phyloP scores from a whole-genome alignment of 2,329 filamentous ascomycete species.

The Fusarium sp. region DNA sequence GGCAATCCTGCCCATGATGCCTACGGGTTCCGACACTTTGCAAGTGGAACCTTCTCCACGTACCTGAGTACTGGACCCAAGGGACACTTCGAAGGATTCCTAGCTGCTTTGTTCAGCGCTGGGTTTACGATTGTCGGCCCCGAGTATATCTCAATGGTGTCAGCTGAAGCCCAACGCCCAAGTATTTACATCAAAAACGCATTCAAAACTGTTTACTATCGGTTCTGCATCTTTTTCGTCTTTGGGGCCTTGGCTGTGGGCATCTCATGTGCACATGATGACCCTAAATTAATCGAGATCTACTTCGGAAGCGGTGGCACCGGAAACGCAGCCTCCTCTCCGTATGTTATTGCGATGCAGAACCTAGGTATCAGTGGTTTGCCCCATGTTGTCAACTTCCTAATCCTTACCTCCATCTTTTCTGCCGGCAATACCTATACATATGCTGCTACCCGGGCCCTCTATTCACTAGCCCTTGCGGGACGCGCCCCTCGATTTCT shows the following conservation, averaged over 20 bases:
- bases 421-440: too few species aligned
- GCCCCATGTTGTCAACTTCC: too few species aligned
- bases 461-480: conserved; percentile 62
- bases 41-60: conserved; percentile 62
- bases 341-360: too few species aligned
- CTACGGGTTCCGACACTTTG: conserved; percentile 76
- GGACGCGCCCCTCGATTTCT: conserved; percentile 63
- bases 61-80: conserved; percentile 68
- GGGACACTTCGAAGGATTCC: conserved; percentile 74
- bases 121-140: conserved; percentile 70
- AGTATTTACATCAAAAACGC: conserved; percentile 67
- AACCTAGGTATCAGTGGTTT: too few species aligned
- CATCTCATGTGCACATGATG: conserved; percentile 67
- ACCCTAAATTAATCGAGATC: conserved; percentile 66
- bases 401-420: too few species aligned
- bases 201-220: conserved; percentile 61
- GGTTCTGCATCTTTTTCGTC: conserved; percentile 52
- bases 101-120: conserved; percentile 71
- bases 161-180: conserved; percentile 72
- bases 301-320: conserved; percentile 50
- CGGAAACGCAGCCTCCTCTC: conserved; percentile 51
- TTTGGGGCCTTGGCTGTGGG: conserved; percentile 67
- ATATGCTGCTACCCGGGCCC: conserved; percentile 56
- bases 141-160: conserved; percentile 71
- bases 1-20: conserved; percentile 66